These are phyloP conservation scores for Cyberlindnera samutprakarnensis DNA, from an alignment of 805 yeast species.

Conservation along the genomic window DNA sequence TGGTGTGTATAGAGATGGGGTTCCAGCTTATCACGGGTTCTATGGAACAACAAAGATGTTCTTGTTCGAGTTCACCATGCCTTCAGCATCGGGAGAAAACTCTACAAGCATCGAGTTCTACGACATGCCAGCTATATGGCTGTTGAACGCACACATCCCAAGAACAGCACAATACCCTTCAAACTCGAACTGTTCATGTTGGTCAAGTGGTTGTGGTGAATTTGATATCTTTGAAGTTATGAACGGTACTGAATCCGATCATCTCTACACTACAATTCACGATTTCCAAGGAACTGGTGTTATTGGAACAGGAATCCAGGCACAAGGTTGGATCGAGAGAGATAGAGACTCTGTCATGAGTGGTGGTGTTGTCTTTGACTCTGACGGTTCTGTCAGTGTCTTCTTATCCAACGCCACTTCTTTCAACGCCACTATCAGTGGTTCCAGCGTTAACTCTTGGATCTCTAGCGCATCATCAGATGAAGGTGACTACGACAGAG, in stretches of 20 bases:
- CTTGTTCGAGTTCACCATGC: slow-evolving; percentile 63
- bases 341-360: slow-evolving; percentile 42
- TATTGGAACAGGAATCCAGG: slow-evolving; percentile 52
- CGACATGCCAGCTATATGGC: slow-evolving; percentile 74
- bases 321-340: slow-evolving; percentile 50
- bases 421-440: slow-evolving; percentile 38
- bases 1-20: slow-evolving; percentile 70
- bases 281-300: slow-evolving; percentile 68
- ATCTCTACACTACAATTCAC: slow-evolving; percentile 62
- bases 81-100: slow-evolving; percentile 38
- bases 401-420: slow-evolving; percentile 49
- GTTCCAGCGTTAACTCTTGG: slow-evolving; percentile 39
- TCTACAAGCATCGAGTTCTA: slow-evolving; percentile 26
- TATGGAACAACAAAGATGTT: slow-evolving; percentile 64
- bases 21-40: slow-evolving; percentile 70
- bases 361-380: slow-evolving; percentile 68
- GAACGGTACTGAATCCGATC: slow-evolving; percentile 49
- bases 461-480: slow-evolving; percentile 26
- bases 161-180: slow-evolving; percentile 66
- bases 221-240: slow-evolving; percentile 70
- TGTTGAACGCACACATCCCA: slow-evolving; percentile 64
- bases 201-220: slow-evolving; percentile 77
- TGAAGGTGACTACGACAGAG: slow-evolving; percentile 24
- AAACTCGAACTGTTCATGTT: slow-evolving; percentile 60
- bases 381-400: slow-evolving; percentile 52